A percentile compares a stretch with the other conserved stretches of the same genome.
These are phyloP conservation scores for Rutstroemia sp. DNA, from an alignment of 2,329 filamentous ascomycete species.

Conservation along the genomic window DNA sequence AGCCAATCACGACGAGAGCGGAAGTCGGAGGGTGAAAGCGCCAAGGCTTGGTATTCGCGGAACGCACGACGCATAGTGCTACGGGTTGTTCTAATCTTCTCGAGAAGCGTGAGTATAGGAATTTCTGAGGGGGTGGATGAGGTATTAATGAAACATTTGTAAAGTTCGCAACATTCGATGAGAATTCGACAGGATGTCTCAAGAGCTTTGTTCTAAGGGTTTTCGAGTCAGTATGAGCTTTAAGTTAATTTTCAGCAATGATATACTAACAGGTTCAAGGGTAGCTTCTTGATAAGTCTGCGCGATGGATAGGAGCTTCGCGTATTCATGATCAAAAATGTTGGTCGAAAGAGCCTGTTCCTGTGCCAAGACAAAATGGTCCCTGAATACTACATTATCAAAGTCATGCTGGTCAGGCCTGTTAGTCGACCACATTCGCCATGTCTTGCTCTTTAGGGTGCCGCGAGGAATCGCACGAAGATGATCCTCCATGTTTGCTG, in stretches of 20 bases:
- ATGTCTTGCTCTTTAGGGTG: slow-evolving; percentile 8
- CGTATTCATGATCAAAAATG: slow-evolving; percentile 3
- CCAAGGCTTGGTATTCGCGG: slow-evolving; percentile 11
- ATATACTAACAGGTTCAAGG: slow-evolving; percentile 5
- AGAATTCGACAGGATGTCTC: slow-evolving; percentile 12
- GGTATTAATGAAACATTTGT: slow-evolving; percentile 12
- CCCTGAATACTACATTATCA: slow-evolving; percentile 4
- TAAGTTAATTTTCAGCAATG: neutral
- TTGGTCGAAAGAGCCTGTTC: slow-evolving; percentile 2
- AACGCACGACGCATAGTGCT: slow-evolving; percentile 14
- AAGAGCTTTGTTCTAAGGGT: slow-evolving; percentile 11
- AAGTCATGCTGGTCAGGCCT: slow-evolving; percentile 3
- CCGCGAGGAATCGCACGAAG: slow-evolving; percentile 5
- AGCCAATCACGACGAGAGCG: slow-evolving; percentile 13
- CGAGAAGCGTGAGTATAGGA: slow-evolving; percentile 8
- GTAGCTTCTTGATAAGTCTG: slow-evolving; percentile 5
- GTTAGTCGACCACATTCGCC: slow-evolving; percentile 10
- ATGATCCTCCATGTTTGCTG: slow-evolving; percentile 14
- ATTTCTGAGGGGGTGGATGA: neutral
- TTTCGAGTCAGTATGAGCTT: neutral
- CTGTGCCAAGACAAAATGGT: slow-evolving; percentile 7
- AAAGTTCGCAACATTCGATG: slow-evolving; percentile 13
- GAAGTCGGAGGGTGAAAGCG: slow-evolving; percentile 11
- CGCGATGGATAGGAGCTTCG: slow-evolving; percentile 3
- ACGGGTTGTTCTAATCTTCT: slow-evolving; percentile 11